Evolutionary conservation across 2,329 filamentous ascomycete genomes (phyloP).

Genomic region (Biscogniauxia sp.): DNA sequence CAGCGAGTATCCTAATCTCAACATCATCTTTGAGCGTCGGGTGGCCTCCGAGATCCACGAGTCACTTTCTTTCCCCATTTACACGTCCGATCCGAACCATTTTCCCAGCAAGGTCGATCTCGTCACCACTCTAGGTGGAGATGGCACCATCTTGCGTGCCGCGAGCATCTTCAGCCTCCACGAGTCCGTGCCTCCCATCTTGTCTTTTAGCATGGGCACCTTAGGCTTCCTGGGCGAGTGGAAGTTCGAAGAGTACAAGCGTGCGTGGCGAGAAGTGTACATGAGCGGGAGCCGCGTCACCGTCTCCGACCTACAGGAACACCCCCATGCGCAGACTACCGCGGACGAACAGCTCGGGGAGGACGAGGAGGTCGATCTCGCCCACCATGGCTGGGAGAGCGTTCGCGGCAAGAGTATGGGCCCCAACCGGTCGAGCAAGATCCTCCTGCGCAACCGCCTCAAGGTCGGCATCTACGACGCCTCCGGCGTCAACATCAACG

Average conservation of each 20-base stretch:
- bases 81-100: constrained; percentile 50
- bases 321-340: constrained; percentile 39
- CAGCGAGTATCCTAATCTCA: constrained; percentile 74
- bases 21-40: constrained; percentile 77
- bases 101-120: constrained; percentile 83
- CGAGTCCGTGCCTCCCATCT: constrained; percentile 78
- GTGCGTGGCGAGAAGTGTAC: constrained; percentile 88
- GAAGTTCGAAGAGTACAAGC: constrained; percentile 91
- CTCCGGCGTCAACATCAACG: constrained; percentile 59
- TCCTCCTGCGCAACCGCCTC: constrained; percentile 82
- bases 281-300: constrained; percentile 65
- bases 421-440: constrained; percentile 67
- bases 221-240: constrained; percentile 94
- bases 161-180: constrained; percentile 83
- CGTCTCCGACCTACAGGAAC: constrained; percentile 41
- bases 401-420: constrained; percentile 82
- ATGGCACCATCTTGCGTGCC: constrained; percentile 85
- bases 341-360: constrained; percentile 27
- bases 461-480: constrained; percentile 81
- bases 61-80: constrained; percentile 70
- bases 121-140: constrained; percentile 85
- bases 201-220: constrained; percentile 96
- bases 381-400: constrained; percentile 61
- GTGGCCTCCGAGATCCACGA: constrained; percentile 72
- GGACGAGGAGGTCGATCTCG: constrained; percentile 23